Conservation (phyloP, 257 asterid species). For the Primulina eburnea region DNA sequence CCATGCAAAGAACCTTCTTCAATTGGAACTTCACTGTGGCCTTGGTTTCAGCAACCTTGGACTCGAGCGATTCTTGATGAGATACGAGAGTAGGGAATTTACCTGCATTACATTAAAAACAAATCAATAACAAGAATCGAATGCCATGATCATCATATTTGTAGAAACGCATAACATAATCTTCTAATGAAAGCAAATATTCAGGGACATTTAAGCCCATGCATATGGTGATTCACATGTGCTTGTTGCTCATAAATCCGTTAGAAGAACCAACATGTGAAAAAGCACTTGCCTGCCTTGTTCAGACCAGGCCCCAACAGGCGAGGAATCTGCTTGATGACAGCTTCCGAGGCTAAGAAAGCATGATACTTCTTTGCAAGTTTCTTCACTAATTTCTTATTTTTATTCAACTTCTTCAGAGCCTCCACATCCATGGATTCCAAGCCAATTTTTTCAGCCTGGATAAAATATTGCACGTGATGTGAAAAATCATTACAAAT, state of each 20-base stretch:
- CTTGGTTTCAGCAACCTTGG: constrained; percentile 25
- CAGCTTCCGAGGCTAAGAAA: constrained; percentile 23
- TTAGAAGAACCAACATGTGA: background rate
- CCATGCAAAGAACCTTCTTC: constrained; percentile 24
- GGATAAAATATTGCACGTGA: background rate
- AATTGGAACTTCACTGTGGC: constrained; percentile 22
- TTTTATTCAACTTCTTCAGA: constrained; percentile 28
- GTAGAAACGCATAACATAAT: background rate
- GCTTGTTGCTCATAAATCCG: too few relatives aligned
- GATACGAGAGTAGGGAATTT: constrained; percentile 25
- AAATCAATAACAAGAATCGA: background rate
- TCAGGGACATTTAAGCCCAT: background rate
- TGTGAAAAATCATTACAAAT: too few relatives aligned
- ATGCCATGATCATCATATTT: background rate
- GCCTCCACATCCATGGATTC: constrained; percentile 31
- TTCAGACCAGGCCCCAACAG: constrained; percentile 29
- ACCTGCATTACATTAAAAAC: constrained; percentile 2
- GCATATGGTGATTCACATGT: background rate
- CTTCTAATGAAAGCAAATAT: background rate
- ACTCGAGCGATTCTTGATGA: constrained; percentile 25
- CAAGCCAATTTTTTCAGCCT: constrained; percentile 27
- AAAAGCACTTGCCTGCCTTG: constrained; percentile 24
- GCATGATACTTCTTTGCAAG: constrained; percentile 32
- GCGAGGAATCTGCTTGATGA: constrained; percentile 26
- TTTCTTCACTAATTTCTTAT: constrained; percentile 31